Base-by-base conservation (phyloP, 1,284 basidiomycete species). In the Vanrija sp. region DNA sequence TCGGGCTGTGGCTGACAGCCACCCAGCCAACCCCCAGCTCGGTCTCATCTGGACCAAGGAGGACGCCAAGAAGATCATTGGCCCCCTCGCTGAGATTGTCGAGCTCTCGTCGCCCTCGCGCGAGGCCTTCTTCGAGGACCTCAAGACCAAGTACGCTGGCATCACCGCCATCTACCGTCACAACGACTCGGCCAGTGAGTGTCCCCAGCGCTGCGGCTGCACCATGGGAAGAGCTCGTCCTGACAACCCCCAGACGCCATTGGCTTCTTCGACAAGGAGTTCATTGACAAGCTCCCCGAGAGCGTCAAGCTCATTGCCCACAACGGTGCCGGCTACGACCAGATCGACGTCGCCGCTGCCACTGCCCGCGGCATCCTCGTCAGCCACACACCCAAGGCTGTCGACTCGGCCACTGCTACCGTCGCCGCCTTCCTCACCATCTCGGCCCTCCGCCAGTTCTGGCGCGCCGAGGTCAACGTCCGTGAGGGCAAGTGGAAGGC, bases 251-350 rank as follows among this genome's bases (percentile, higher is more conserved):
- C 45, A 55, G 22, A 48, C 12, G 56, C 62, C 10, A 84, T 91
- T 60, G 91, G 90, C 19, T 73, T 84, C 24, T 92, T 92, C 66
- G 88, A 94, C 75, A 81, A 82, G 67, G 86, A 87, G 61, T 78
- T 95, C 63, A 79, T 95, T 57, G 73, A 80, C 49, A 82, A 81
- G 0, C 78, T 94, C 10, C 84, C 88, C 3, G 59, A 77, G 3
- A 81, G 79, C 23, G 80, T 94, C 54, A 85, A 86, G 67, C 92
- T 88, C 84, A 89, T 95, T 63, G 87, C 86, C 2, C 89, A 93
- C 73, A 92, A 93, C 60, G 91, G 91, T n/a, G 90, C 91, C 0
- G 91, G 92, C 3, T 94, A 94, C 68, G 88, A 91, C 72, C 84
- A 87, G 62, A 86, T 94, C 62, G 87, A 93, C 68, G 82, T 92